These are phyloP conservation scores for Beauveria medogensis DNA, from an alignment of 2,329 filamentous ascomycete genomes.

Conservation along the genomic window DNA sequence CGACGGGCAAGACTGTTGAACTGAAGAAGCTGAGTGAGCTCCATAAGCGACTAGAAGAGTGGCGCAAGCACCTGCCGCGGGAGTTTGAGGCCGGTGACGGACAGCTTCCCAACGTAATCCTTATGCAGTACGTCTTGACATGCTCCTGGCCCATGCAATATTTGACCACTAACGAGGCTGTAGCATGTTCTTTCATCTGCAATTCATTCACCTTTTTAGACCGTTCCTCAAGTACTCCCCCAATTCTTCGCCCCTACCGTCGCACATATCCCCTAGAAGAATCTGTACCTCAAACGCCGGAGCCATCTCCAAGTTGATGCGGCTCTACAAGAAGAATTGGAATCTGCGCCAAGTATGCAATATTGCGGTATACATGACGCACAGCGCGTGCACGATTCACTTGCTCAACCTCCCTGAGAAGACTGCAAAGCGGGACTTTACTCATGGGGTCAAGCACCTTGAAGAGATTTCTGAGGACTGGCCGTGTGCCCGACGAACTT, in stretches of 20 bases:
- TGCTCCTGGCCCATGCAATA: neutral
- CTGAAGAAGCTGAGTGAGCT: constrained; percentile 89
- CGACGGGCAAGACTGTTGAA: constrained; percentile 70
- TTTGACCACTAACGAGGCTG: constrained; percentile 16
- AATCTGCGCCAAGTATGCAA: constrained; percentile 92
- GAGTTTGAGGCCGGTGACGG: constrained; percentile 88
- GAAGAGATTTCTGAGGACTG: constrained; percentile 95
- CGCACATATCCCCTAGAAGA: constrained; percentile 82
- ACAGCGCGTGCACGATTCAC: constrained; percentile 92
- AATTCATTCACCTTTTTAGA: constrained; percentile 92
- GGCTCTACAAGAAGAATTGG: constrained; percentile 87
- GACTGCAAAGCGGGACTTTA: constrained; percentile 80
- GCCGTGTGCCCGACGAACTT: constrained; percentile 78
- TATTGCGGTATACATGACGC: constrained; percentile 89
- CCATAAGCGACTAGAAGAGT: constrained; percentile 81
- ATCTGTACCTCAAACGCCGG: constrained; percentile 85
- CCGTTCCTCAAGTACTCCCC: constrained; percentile 90
- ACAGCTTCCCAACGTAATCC: constrained; percentile 71
- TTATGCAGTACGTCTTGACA: constrained; percentile 65
- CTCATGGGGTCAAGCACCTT: constrained; percentile 81
- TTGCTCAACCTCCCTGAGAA: constrained; percentile 89
- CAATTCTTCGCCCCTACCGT: constrained; percentile 69
- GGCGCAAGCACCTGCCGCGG: constrained; percentile 73
- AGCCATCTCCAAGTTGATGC: constrained; percentile 86
- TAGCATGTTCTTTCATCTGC: constrained; percentile 95